phyloP scores from a whole-genome alignment of 2,329 filamentous ascomycete genomes.

The Ophiocordyceps polyrhachis-furcata region DNA sequence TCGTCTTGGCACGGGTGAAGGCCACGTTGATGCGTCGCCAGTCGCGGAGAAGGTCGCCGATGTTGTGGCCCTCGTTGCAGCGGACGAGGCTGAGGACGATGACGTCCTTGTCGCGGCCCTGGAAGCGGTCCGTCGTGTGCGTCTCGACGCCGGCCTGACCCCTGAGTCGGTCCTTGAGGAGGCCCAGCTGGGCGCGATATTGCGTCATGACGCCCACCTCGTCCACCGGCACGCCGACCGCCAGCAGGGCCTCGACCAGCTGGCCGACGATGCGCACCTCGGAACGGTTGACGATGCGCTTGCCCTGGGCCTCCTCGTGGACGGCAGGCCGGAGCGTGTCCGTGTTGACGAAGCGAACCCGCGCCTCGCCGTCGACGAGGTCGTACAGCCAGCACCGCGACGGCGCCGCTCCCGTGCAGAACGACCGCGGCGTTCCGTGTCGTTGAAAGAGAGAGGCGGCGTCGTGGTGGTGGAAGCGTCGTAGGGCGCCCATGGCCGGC shows the following conservation, averaged over 20 bases:
- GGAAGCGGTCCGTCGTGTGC: constrained; percentile 93
- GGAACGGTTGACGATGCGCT: constrained; percentile 72
- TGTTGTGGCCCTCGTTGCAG: constrained; percentile 60
- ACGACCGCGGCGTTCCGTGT: constrained; percentile 21
- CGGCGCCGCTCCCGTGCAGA: constrained; percentile 34
- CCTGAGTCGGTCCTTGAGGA: constrained; percentile 57
- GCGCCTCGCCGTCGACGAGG: constrained; percentile 48
- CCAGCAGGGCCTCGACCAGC: constrained; percentile 61
- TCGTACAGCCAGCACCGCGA: constrained; percentile 58
- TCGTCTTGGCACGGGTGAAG: constrained; percentile 80
- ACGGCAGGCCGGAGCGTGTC: constrained; percentile 48
- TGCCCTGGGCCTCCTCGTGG: constrained; percentile 58
- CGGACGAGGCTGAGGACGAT: constrained; percentile 76
- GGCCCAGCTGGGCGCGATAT: constrained; percentile 77
- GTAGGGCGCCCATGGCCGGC: constrained; percentile 43
- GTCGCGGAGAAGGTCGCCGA: constrained; percentile 84
- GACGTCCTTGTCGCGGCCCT: constrained; percentile 89
- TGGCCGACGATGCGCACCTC: constrained; percentile 65
- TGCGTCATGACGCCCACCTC: constrained; percentile 94
- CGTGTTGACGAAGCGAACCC: constrained; percentile 79
- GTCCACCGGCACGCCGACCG: constrained; percentile 50
- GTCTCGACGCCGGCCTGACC: constrained; percentile 55
- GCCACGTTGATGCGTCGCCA: constrained; percentile 92
- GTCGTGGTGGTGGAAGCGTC: constrained; percentile 43
- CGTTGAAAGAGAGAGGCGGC: constrained; percentile 22